Percentiles rank a stretch among this genome's conserved stretches.
phyloP scores from a whole-genome alignment of 495 filamentous ascomycete species.

The Ramalina peruviana region DNA sequence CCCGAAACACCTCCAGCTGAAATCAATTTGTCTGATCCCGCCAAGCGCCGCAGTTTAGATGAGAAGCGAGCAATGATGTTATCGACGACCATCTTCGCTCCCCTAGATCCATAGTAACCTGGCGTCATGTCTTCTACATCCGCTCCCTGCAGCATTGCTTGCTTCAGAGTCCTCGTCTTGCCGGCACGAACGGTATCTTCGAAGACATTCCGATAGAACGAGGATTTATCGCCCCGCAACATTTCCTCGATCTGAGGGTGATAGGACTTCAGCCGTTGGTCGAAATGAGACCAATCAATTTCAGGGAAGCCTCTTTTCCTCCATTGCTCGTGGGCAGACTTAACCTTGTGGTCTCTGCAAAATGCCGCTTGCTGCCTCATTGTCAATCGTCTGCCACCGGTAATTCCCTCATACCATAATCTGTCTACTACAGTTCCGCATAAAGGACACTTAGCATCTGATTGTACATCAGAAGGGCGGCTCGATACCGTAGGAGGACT shows the following conservation, averaged over 20 bases:
- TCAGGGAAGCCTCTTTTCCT: conserved; percentile 51
- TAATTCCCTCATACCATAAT: conserved; percentile 33
- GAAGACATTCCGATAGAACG: conserved; percentile 48
- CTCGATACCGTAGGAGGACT: neutral
- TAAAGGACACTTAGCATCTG: conserved; percentile 42
- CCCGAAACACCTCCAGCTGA: conserved; percentile 52
- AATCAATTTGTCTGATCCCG: conserved; percentile 52
- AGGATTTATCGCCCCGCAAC: conserved; percentile 39
- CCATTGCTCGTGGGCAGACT: conserved; percentile 48
- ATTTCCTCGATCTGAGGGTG: conserved; percentile 40
- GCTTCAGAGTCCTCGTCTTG: conserved; percentile 44
- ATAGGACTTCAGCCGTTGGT: conserved; percentile 46
- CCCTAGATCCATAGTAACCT: conserved; percentile 82
- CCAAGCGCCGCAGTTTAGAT: conserved; percentile 45
- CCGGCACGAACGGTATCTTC: conserved; percentile 43
- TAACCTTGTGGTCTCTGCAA: conserved; percentile 54
- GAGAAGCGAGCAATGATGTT: conserved; percentile 50
- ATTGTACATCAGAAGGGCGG: neutral
- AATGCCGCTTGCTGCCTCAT: conserved; percentile 50
- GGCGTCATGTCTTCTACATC: conserved; percentile 35
- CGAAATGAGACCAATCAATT: conserved; percentile 62
- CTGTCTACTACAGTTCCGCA: conserved; percentile 47
- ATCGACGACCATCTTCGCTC: conserved; percentile 51
- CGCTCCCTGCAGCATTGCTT: conserved; percentile 28
- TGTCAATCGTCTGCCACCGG: conserved; percentile 35